A percentile compares a stretch with the other conserved stretches of the same genome.
Evolutionary conservation across 805 yeast genomes (phyloP).

Genomic region (Suhomyces sp.): DNA sequence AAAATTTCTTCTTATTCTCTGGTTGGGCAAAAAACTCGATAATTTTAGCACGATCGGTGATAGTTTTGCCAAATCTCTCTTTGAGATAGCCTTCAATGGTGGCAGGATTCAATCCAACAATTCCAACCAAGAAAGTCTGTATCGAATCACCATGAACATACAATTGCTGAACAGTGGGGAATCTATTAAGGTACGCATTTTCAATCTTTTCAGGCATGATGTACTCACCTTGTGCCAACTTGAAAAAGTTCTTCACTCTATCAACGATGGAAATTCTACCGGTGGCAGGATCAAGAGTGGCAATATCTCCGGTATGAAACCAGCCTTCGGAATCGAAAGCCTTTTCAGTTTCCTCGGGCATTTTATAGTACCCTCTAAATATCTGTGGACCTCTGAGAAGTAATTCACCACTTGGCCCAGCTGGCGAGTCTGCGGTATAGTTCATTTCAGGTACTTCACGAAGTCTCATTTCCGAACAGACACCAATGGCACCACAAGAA

Average conservation of each 20-base stretch:
- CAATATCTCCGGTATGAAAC: constrained; percentile 65
- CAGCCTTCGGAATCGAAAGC: constrained; percentile 57
- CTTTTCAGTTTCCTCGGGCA: constrained; percentile 50
- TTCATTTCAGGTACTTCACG: constrained; percentile 65
- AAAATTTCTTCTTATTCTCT: constrained; percentile 17
- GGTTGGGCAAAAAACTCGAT: constrained; percentile 12
- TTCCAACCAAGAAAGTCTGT: constrained; percentile 54
- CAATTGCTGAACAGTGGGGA: constrained; percentile 49
- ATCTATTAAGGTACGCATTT: constrained; percentile 53
- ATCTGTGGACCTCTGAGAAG: constrained; percentile 64
- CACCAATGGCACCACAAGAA: constrained; percentile 60
- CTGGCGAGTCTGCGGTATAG: constrained; percentile 34
- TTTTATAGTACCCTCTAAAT: constrained; percentile 54
- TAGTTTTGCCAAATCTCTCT: constrained; percentile 8
- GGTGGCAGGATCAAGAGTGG: constrained; percentile 40
- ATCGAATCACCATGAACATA: constrained; percentile 65
- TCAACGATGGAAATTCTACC: constrained; percentile 66
- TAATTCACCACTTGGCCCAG: constrained; percentile 56
- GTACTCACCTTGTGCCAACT: constrained; percentile 52
- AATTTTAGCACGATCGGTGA: constrained; percentile 10
- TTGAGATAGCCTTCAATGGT: constrained; percentile 8
- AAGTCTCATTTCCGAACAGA: constrained; percentile 51
- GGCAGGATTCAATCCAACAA: constrained; percentile 58
- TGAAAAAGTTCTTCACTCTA: constrained; percentile 77
- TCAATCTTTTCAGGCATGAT: constrained; percentile 77